Evolutionary conservation across 306 rosid genomes (phyloP).

Genomic region (Cucumis hystrix): DNA sequence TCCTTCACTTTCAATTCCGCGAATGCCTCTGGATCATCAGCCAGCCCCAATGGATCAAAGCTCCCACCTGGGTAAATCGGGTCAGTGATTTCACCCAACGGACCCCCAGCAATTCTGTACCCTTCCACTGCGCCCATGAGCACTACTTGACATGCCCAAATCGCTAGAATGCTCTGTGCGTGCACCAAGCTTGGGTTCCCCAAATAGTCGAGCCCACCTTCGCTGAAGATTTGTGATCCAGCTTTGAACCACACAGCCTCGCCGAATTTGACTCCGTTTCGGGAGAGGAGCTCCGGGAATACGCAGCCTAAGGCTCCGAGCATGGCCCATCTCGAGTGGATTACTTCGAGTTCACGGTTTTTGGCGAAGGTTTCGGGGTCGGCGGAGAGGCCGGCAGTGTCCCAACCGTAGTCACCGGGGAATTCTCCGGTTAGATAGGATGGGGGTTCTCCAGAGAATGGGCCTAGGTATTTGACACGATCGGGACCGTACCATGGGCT

Average conservation of each 20-base stretch:
- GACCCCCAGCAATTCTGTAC: slow-evolving; percentile 12
- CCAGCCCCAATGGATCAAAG: slow-evolving; percentile 16
- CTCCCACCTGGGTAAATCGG: slow-evolving; percentile 17
- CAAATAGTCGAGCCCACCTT: slow-evolving; percentile 26
- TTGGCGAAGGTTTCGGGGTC: slow-evolving; percentile 24
- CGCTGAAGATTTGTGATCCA: slow-evolving; percentile 22
- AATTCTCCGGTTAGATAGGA: slow-evolving; percentile 24
- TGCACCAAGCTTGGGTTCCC: slow-evolving; percentile 22
- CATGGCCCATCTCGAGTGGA: slow-evolving; percentile 23
- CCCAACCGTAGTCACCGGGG: slow-evolving; percentile 31
- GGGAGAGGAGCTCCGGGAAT: slow-evolving; percentile 22
- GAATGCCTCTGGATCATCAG: slow-evolving; percentile 16
- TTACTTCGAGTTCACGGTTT: slow-evolving; percentile 23
- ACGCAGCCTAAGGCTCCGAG: slow-evolving; percentile 22
- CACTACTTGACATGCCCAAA: slow-evolving; percentile 18
- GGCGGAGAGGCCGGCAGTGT: slow-evolving; percentile 23
- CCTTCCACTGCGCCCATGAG: slow-evolving; percentile 21
- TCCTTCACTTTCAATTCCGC: slow-evolving; percentile 23
- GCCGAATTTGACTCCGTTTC: slow-evolving; percentile 26
- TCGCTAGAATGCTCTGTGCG: slow-evolving; percentile 21
- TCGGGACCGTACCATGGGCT: slow-evolving; percentile 27
- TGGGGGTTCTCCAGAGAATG: slow-evolving; percentile 22
- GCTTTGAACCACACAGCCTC: slow-evolving; percentile 35
- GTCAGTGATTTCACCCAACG: slow-evolving; percentile 10
- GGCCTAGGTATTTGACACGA: slow-evolving; percentile 26